A percentile compares a stretch with the other conserved stretches of the same genome.
Conservation (phyloP, 1,284 basidiomycete genomes). For the Neotropicomus parvogracilis region DNA sequence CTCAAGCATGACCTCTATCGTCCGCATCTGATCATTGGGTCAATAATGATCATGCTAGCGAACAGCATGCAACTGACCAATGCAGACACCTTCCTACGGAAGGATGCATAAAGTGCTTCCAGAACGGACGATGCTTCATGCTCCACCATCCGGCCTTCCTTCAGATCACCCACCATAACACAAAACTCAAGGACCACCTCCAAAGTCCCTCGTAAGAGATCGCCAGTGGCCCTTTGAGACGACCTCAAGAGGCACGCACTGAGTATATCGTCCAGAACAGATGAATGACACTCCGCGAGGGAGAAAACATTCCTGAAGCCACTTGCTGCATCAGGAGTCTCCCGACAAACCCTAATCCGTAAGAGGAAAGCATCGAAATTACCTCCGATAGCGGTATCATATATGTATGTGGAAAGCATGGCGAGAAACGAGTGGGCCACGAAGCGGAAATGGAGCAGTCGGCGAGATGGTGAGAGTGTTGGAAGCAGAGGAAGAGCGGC, state of each 20-base stretch:
- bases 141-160: slow-evolving; percentile 51
- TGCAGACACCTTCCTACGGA: slow-evolving; percentile 50
- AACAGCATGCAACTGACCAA: slow-evolving; percentile 47
- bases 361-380: slow-evolving; percentile 70
- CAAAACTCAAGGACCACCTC: slow-evolving; percentile 70
- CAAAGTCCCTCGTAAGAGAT: slow-evolving; percentile 62
- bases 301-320: slow-evolving; percentile 72
- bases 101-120: slow-evolving; percentile 52
- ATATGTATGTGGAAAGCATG: slow-evolving; percentile 64
- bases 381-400: slow-evolving; percentile 71
- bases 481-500: slow-evolving; percentile 52
- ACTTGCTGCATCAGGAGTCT: slow-evolving; percentile 17
- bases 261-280: slow-evolving; percentile 71
- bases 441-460: slow-evolving; percentile 66
- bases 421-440: slow-evolving; percentile 66
- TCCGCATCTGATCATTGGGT: slow-evolving; percentile 13
- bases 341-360: slow-evolving; percentile 36
- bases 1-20: slow-evolving; percentile 33
- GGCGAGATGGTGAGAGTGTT: slow-evolving; percentile 50
- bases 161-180: slow-evolving; percentile 62
- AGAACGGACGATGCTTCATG: slow-evolving; percentile 56
- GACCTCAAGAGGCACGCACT: slow-evolving; percentile 75
- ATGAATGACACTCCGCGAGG: slow-evolving; percentile 66
- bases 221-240: slow-evolving; percentile 63
- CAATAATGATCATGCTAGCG: not conserved